Percentiles rank a stretch among this genome's conserved stretches.
Conservation (phyloP, 805 yeast species). For the Kluyveromyces dobzhanskii region DNA sequence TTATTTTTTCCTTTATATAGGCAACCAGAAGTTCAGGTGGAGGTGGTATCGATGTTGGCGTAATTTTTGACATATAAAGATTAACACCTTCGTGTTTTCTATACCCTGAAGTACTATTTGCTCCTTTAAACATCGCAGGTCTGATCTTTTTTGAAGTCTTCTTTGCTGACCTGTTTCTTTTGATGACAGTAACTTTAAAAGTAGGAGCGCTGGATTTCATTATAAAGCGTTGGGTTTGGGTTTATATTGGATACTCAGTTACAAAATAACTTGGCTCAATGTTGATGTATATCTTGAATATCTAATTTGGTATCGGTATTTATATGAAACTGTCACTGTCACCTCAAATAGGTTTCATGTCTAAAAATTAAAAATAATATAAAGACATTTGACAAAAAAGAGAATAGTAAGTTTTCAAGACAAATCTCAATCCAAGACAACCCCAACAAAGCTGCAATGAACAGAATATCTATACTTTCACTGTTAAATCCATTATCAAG, state of each 20-base stretch:
- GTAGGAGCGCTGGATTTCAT: constrained; percentile 4
- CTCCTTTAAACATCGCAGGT: background rate
- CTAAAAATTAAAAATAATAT: too few species aligned
- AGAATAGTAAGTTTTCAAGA: too few species aligned
- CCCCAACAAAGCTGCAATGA: constrained; percentile 8
- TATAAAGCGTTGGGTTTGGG: background rate
- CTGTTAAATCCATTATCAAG: constrained; percentile 17
- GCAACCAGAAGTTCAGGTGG: constrained; percentile 2
- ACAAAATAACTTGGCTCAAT: too few species aligned
- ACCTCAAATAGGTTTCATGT: too few species aligned
- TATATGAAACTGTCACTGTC: too few species aligned
- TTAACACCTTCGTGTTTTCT: constrained; percentile 2
- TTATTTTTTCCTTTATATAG: too few species aligned
- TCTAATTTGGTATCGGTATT: too few species aligned
- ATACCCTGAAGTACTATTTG: background rate
- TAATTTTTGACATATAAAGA: constrained; percentile 4
- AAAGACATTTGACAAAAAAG: too few species aligned
- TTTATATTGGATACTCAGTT: too few species aligned
- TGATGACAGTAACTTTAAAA: constrained; percentile 3
- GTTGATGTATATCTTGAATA: too few species aligned
- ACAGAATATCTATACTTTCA: constrained; percentile 13
- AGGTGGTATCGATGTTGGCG: constrained; percentile 1
- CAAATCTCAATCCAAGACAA: background rate
- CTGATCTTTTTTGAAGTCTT: background rate
- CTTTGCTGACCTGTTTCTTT: background rate